Conservation (phyloP, 2,329 filamentous ascomycete species). For the Cyphellophora europaea region DNA sequence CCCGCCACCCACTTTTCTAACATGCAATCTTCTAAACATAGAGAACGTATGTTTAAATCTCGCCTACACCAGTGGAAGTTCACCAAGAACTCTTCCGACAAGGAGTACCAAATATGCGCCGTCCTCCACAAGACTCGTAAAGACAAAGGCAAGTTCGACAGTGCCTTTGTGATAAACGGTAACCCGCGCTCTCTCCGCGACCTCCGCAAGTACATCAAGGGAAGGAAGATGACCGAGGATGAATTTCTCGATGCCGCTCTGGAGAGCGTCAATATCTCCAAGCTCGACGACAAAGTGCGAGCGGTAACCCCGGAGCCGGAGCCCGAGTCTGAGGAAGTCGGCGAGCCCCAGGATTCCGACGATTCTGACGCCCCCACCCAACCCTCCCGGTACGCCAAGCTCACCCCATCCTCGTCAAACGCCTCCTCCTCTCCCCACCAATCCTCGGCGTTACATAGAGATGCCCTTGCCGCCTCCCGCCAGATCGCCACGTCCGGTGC, state of each 20-base stretch:
- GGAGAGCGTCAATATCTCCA: constrained; percentile 7
- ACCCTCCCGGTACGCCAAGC: too few relatives aligned
- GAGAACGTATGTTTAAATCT: constrained; percentile 12
- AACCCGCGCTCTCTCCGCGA: constrained; percentile 16
- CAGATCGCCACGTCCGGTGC: too few relatives aligned
- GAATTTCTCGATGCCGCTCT: constrained; percentile 16
- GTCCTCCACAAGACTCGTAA: constrained; percentile 15
- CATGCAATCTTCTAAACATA: constrained; percentile 2
- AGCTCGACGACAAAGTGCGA: constrained; percentile 13
- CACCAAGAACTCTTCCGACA: constrained; percentile 19
- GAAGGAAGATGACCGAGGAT: constrained; percentile 18
- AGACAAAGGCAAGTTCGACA: constrained; percentile 13
- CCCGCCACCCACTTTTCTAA: constrained; percentile 1
- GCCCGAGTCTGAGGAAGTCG: too few relatives aligned
- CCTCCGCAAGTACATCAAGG: constrained; percentile 19
- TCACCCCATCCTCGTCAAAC: too few relatives aligned
- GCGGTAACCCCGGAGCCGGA: constrained; percentile 16
- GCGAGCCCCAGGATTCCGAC: too few relatives aligned
- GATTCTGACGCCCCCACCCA: too few relatives aligned
- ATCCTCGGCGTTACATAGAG: too few relatives aligned
- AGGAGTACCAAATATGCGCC: constrained; percentile 18
- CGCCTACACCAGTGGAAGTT: constrained; percentile 18
- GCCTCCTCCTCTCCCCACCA: too few relatives aligned
- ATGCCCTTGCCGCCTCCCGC: too few relatives aligned
- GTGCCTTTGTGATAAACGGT: constrained; percentile 17